A percentile compares a stretch with the other conserved stretches of the same genome.
Evolutionary conservation across 148 eudicot species (phyloP).

Genomic region (Fagopyrum esculentum): DNA sequence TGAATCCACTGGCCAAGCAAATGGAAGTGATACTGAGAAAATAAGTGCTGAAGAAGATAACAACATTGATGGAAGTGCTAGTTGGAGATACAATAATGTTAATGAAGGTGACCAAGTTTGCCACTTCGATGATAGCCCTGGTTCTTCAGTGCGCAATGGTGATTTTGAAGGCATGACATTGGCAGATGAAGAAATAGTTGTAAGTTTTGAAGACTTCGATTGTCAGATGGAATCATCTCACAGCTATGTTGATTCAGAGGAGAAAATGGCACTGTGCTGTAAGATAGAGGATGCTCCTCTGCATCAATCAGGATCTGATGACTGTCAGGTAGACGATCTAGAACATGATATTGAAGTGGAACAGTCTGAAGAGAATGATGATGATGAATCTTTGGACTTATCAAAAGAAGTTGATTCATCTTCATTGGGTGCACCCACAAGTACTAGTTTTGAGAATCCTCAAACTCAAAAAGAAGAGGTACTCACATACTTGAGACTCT

Average conservation of each 20-base stretch:
- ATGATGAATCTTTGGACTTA: slow-evolving; percentile 10
- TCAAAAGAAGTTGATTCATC: slow-evolving; percentile 12
- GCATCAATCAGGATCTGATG: slow-evolving; percentile 18
- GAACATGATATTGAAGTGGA: slow-evolving; percentile 17
- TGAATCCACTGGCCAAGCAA: slow-evolving; percentile 25
- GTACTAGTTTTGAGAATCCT: slow-evolving; percentile 13
- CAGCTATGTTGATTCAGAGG: background rate
- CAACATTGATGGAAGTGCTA: slow-evolving; percentile 3
- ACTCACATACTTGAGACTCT: slow-evolving; percentile 3
- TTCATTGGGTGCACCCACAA: background rate
- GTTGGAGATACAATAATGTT: slow-evolving; percentile 19
- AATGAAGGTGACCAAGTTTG: slow-evolving; percentile 15
- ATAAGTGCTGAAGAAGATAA: slow-evolving; percentile 15
- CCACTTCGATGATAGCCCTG: slow-evolving; percentile 15
- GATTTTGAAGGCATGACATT: slow-evolving; percentile 19
- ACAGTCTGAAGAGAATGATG: slow-evolving; percentile 10
- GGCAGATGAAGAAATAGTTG: slow-evolving; percentile 20
- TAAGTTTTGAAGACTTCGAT: slow-evolving; percentile 20
- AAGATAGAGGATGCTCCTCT: slow-evolving; percentile 18
- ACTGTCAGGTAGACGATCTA: slow-evolving; percentile 6
- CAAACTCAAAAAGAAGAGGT: slow-evolving; percentile 29
- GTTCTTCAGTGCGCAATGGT: slow-evolving; percentile 3
- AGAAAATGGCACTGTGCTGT: slow-evolving; percentile 7
- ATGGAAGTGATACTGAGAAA: slow-evolving; percentile 29
- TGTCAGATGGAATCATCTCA: slow-evolving; percentile 17